Conservation (phyloP, 345 rosid species). For the Populus davidiana region DNA sequence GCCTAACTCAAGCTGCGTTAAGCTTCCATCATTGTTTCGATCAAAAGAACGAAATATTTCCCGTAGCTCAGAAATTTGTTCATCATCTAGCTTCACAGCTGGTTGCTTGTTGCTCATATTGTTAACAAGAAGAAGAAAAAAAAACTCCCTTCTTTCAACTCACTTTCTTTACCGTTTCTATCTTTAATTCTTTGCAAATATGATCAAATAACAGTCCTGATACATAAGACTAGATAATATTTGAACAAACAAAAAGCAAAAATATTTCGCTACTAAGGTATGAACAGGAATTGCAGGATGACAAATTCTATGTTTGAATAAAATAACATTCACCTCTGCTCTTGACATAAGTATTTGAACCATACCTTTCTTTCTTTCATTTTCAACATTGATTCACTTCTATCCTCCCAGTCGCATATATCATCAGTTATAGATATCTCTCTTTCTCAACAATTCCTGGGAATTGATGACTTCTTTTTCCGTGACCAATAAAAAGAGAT, state of each 20-base stretch:
- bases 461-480: background rate
- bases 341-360: background rate
- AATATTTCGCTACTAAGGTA: background rate
- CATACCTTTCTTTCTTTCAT: background rate
- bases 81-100: conserved; percentile 56
- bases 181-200: background rate
- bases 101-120: conserved; percentile 6
- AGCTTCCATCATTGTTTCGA: conserved; percentile 78
- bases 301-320: background rate
- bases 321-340: background rate
- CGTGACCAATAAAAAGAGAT: background rate
- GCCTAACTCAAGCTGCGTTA: conserved; percentile 84
- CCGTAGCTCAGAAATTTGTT: conserved; percentile 70
- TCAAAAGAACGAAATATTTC: conserved; percentile 85
- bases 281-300: background rate
- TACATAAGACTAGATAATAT: background rate
- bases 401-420: background rate
- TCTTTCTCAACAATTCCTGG: background rate
- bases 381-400: background rate
- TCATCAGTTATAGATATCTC: background rate
- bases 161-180: background rate
- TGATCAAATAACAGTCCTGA: background rate
- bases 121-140: background rate
- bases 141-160: background rate
- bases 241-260: background rate